Base-by-base conservation (phyloP, 192 early-diverging fungal genomes). In the Backusella mclennaniae region DNA sequence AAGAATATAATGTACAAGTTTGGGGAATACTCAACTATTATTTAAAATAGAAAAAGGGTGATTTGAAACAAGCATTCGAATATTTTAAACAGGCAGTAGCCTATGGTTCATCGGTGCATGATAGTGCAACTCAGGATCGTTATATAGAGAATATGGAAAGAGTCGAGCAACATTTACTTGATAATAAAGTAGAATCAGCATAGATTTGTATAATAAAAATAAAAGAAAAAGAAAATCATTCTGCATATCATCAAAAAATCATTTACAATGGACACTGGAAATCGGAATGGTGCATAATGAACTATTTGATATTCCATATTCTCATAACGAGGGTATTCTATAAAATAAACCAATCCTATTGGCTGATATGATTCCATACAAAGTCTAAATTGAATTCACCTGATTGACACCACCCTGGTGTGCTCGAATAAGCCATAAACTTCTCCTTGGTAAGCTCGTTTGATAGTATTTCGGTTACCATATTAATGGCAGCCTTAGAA, bases 21-120 rank as follows among this genome's bases (percentile, higher is more conserved):
- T 26, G 26, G 26, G 26, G 26, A 26, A 26, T 26, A 33, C 33
- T 33, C 33, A 33, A 33, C 33, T 33, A 2, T 33, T 33, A 3
- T 3, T 6, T 63, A 4, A 11, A 12, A 39, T 82, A 87, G 86
- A 77, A 84, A 74, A 80, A 84, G 14, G 80, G 80, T 5, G 76
- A 87, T 29, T 80, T 76, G n/a, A 76, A 84, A 17, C 59, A 79
- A 7, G 82, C 86, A 15, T 42, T 82, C 3, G 35, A 41, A 15
- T 78, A 84, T 73, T 87, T 84, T 67, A 75, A 56, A 35, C 79
- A 87, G 39, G 86, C 86, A 21, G 31, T 82, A 15, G 12, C 56
- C 14, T 79, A 84, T 76, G 84, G 81, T 2, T 79, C 75, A 19
- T 53, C 74, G 17, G 76, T 83, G 0, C 59, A 80, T 23, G 86